Evolutionary conservation across 352 stramenopile genomes (phyloP).

Genomic region (Globisporangium recalcitrans): DNA sequence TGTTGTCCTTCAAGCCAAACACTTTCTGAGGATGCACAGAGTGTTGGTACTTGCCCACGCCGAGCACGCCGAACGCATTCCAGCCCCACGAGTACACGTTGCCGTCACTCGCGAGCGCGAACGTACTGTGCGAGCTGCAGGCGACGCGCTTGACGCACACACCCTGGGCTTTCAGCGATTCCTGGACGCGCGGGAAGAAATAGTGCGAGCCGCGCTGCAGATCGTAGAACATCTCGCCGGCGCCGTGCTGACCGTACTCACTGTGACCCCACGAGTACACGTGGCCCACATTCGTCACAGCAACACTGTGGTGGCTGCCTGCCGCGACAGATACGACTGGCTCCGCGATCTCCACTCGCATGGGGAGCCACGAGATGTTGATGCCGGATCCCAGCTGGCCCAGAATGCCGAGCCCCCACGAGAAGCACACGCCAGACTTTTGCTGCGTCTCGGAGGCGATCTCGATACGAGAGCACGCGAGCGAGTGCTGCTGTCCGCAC

Average conservation of each 20-base stretch:
- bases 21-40: conserved; percentile 63
- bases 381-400: conserved; percentile 62
- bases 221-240: conserved; percentile 57
- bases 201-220: conserved; percentile 73
- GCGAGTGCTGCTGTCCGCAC: conserved; percentile 70
- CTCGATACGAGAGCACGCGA: conserved; percentile 41
- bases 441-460: conserved; percentile 16
- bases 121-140: conserved; percentile 76
- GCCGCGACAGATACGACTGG: conserved; percentile 54
- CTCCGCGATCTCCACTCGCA: conserved; percentile 45
- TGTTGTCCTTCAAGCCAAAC: conserved; percentile 54
- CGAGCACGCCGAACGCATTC: conserved; percentile 76
- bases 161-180: conserved; percentile 38
- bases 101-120: conserved; percentile 47
- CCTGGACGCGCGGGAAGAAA: conserved; percentile 58
- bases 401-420: conserved; percentile 71
- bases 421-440: conserved; percentile 53
- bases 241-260: conserved; percentile 79
- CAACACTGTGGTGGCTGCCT: conserved; percentile 74
- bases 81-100: conserved; percentile 84
- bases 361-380: conserved; percentile 59
- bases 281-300: conserved; percentile 43
- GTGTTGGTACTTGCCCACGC: conserved; percentile 70
- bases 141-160: conserved; percentile 28
- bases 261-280: conserved; percentile 79